Evolutionary conservation across 768 basidiomycete genomes (phyloP).

Genomic region (Lentinula sp.): DNA sequence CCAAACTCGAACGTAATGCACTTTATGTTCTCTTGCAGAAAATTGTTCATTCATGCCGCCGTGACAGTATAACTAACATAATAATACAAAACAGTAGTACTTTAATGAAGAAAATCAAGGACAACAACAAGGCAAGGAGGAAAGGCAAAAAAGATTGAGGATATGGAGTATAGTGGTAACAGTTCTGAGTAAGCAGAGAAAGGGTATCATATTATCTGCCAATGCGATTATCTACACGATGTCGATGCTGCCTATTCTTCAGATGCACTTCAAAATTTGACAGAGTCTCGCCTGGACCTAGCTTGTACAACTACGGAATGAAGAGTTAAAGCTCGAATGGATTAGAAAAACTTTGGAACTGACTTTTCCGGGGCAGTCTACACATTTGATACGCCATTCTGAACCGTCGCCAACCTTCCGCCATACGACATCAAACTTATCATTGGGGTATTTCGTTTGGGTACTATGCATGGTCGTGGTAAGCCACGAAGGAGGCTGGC

Average conservation of each 20-base stretch:
- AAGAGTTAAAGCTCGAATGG: neutral
- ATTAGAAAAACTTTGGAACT: conserved; percentile 10
- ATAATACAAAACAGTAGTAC: neutral
- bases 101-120: neutral
- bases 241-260: conserved; percentile 75
- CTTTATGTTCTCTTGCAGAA: neutral
- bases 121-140: neutral
- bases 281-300: conserved; percentile 82
- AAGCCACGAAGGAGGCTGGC: conserved; percentile 66
- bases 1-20: neutral
- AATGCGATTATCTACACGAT: conserved; percentile 61
- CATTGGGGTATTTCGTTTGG: conserved; percentile 70
- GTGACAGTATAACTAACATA: neutral
- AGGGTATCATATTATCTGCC: conserved; percentile 6
- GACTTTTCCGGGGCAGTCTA: conserved; percentile 93
- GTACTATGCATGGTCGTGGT: conserved; percentile 58
- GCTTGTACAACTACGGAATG: conserved; percentile 67
- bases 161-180: neutral
- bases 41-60: neutral
- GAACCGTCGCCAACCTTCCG: conserved; percentile 51
- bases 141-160: neutral
- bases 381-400: conserved; percentile 90
- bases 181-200: conserved; percentile 18
- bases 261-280: conserved; percentile 92
- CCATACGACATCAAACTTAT: conserved; percentile 74